Percentiles rank a stretch among this genome's conserved stretches.
These are phyloP conservation scores for Pholiota adiposa DNA, from an alignment of 1,284 basidiomycete species.

Conservation along the genomic window DNA sequence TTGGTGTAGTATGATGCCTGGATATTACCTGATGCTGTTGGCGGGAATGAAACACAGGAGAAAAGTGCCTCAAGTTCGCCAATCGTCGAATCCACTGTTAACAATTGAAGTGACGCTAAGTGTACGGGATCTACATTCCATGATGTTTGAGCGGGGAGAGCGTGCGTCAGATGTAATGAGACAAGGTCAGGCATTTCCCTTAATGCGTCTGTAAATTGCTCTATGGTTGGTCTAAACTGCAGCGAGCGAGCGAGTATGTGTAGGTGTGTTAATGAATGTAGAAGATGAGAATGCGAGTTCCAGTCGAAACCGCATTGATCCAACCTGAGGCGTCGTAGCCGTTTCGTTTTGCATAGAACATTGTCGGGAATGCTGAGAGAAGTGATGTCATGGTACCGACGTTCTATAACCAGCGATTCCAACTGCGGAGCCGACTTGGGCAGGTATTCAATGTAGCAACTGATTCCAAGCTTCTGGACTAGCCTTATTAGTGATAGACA, in stretches of 20 bases:
- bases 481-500: background rate
- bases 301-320: background rate
- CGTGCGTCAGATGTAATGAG: constrained; percentile 33
- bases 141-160: constrained; percentile 25
- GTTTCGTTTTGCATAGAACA: background rate
- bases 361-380: background rate
- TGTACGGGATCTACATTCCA: background rate
- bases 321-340: constrained; percentile 7
- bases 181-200: constrained; percentile 32
- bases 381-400: background rate
- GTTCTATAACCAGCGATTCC: constrained; percentile 18
- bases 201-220: constrained; percentile 30
- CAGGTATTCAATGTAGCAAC: constrained; percentile 1
- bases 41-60: background rate
- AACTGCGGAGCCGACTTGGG: constrained; percentile 9
- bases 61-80: background rate
- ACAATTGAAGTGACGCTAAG: constrained; percentile 7
- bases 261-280: constrained; percentile 30
- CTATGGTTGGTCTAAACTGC: constrained; percentile 25
- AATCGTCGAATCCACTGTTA: background rate
- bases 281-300: constrained; percentile 8
- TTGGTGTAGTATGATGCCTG: background rate
- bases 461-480: background rate
- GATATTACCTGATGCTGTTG: constrained; percentile 2
- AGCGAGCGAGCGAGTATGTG: constrained; percentile 26